Evolutionary conservation across 805 yeast genomes (phyloP), one percentile per base, ranked within the genome.

Genomic region (Metschnikowia continentalis): DNA sequence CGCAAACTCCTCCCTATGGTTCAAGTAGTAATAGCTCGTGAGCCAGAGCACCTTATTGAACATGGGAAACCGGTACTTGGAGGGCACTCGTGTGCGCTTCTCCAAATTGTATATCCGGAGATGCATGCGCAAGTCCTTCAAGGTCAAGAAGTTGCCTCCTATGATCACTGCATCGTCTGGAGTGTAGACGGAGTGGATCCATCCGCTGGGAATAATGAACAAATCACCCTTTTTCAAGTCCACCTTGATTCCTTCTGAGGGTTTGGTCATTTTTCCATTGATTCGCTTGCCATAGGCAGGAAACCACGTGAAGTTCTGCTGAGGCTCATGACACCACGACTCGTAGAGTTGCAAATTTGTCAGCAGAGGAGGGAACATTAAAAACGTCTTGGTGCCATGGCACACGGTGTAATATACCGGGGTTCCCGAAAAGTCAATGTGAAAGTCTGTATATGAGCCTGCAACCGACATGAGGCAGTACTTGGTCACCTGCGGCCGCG

Each of bases 131-230:
- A 89, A 67, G 59, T 84, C 84, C 49, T 80, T 68, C 38, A 82
- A 62, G 0, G 95, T 88, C 26, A 90, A 69, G 63, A 84, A 90
- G 64, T 90, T 90, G 0, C 97, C 97, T 2, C 97, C 97, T 49
- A 90, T 79, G 2, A 90, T 90, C 2, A 90, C 69, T 0, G 95
- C 80, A 62, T 90, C 96, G 14, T 71, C 69, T 0, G 96, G 92
- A 0, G 97, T 90, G 61, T 82, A 82, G 0, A 90, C 97, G 0
- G 94, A 83, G 66, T 90, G 97, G 46, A 90, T 90, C 95, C 96
- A 90, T 0, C 96, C 96, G 39, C 94, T 83, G 3, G 97, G 97
- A 17, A 90, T 84, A 13, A 90, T 74, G 67, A 90, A 76, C 23
- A 90, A 74, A 61, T 90, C 96, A 0, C 95, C 95, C 1, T 80